Base-by-base conservation (phyloP, 1,284 basidiomycete genomes). In the Ustilago nuda region DNA sequence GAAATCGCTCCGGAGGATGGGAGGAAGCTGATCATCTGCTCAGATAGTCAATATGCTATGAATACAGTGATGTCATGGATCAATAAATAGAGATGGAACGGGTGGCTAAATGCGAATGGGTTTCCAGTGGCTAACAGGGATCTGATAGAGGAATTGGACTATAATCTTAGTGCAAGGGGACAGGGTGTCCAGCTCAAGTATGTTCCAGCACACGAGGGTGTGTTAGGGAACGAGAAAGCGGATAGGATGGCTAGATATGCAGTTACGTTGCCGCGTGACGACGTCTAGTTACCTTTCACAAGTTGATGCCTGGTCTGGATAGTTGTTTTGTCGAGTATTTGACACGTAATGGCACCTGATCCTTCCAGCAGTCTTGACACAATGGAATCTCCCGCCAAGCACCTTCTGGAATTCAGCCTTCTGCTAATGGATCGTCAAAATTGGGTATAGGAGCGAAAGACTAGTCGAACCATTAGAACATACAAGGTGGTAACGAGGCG, bases 141-240 rank as follows among this genome's bases (percentile, higher is more conserved):
- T 3, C 84, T 94, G 41, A 91, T 94, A 92, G 46, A 87, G 88
- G 35, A 84, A 83, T 23, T 91, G 90, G 39, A 41, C 13, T 23
- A 7, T 23, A 8, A 4, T 17, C 19, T 19, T 55, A 87, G 48
- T n/a, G 39, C 30, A 33, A 32, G 50, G 8, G 11, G 50, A 35
- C 17, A 33, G 12, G n/a, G 39, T 0, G 11, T n/a, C 8, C 12
- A 8, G n/a, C 32, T 52, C 30, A 15, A 13, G 8, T 35, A 52
- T 35, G 50, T 52, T 33, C 30, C 27, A 17, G 50, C 50, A 7
- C 93, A 94, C 76, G 87, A 86, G 3, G 92, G 92, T 1, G 87
- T 90, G 50, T 86, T 86, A 61, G 93, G 93, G 1, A 94, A 94
- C 82, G 92, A 94, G 66, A 90, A 89, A 61, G 93, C 93, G 1